Evolutionary conservation across 352 stramenopile genomes (phyloP), one percentile per base, ranked within the genome.

Genomic region (Globisporangium solare): DNA sequence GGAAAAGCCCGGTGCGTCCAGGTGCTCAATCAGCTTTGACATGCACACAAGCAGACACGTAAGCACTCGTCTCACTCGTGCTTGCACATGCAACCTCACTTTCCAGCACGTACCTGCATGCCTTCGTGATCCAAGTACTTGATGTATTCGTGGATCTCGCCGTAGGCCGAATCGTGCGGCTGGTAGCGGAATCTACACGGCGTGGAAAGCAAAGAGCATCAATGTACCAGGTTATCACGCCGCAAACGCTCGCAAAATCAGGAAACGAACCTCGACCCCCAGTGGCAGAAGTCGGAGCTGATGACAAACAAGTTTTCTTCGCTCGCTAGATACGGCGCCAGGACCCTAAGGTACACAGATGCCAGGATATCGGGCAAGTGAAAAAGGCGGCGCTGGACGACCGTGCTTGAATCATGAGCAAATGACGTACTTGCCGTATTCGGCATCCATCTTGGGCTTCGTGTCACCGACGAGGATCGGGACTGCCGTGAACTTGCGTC

Each of bases 211-310:
- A 8, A 32, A 37, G 32, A 18, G 6, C 17, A 14, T 2, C 13
- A 35, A 22, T 35, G 27, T 15, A 18, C 60, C 27, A 35, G 6
- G 27, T 10, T 11, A 10, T 10, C 27, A 11, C 4, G 27, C 27
- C 7, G 5, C 4, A 35, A 6, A 35, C 6, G 27, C 27, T 35
- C 27, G 10, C 27, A 35, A n/a, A n/a, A 10, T 35, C 5, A 35
- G 27, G 27, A 6, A 6, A 35, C 27, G 55, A 58, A 90, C 83
- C 92, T 68, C 24, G 69, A 75, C 18, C 94, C 94, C 92, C 95
- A 99, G 68, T 99, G 97, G 60, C 95, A 99, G 76, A 99, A 99
- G 64, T 99, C 97, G 10, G 88, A 97, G 68, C 92, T 98, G 66
- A 99, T 83, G 14, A 99, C 83, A 55, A 97, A 98, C 31, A 98